Evolutionary conservation across 2,329 filamentous ascomycete genomes (phyloP).

Genomic region (Colletotrichum coccodes): DNA sequence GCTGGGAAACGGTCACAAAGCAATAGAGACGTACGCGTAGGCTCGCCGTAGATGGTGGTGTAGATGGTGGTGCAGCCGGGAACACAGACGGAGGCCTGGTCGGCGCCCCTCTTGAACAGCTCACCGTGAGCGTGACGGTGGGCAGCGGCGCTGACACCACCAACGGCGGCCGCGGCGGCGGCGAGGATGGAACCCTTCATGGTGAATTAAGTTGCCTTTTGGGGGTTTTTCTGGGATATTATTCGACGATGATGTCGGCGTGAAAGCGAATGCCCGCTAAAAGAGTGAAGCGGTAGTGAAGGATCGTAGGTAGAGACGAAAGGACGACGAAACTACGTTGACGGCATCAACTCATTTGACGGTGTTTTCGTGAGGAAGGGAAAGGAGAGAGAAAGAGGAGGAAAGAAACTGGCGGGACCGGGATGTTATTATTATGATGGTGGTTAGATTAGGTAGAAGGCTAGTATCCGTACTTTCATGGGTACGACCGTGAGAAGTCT

Average conservation of each 20-base stretch:
- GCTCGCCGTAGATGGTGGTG: constrained; percentile 74
- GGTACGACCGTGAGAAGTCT: constrained; percentile 24
- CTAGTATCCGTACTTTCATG: constrained; percentile 31
- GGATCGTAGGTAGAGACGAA: constrained; percentile 53
- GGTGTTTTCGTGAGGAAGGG: constrained; percentile 53
- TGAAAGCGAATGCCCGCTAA: constrained; percentile 82
- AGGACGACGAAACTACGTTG: constrained; percentile 64
- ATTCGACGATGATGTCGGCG: constrained; percentile 38
- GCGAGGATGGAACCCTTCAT: constrained; percentile 82
- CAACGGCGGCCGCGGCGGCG: constrained; percentile 70
- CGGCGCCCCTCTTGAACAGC: constrained; percentile 63
- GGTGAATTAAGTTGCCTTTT: constrained; percentile 51
- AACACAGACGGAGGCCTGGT: constrained; percentile 60
- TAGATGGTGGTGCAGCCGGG: constrained; percentile 79
- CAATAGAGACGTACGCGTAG: constrained; percentile 70
- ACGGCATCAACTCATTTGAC: constrained; percentile 62
- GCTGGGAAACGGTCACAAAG: too few relatives aligned
- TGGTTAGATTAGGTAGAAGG: constrained; percentile 28
- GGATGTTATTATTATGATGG: constrained; percentile 53
- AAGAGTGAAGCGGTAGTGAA: constrained; percentile 83
- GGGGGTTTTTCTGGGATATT: constrained; percentile 40
- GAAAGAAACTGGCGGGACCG: constrained; percentile 46
- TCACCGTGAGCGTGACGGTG: constrained; percentile 72
- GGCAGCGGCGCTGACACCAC: constrained; percentile 63
- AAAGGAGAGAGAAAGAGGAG: constrained; percentile 46